Percentiles rank a stretch among this genome's conserved stretches.
phyloP scores from a whole-genome alignment of 768 basidiomycete genomes.

The Mycena rosella region DNA sequence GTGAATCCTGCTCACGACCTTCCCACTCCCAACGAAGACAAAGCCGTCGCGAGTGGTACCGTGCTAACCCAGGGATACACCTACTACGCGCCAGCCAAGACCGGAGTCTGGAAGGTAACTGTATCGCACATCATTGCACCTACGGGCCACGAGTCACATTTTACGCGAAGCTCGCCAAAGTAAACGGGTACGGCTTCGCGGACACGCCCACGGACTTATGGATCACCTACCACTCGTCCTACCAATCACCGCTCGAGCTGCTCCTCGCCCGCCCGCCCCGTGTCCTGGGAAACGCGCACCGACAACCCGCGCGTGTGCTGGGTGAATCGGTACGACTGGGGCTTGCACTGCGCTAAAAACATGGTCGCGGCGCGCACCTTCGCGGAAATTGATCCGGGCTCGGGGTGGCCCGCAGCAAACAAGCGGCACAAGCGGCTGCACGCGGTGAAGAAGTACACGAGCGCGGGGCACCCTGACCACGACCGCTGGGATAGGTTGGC shows the following conservation, averaged over 20 bases:
- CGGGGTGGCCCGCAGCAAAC: constrained; percentile 32
- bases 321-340: constrained; percentile 36
- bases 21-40: constrained; percentile 21
- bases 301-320: constrained; percentile 17
- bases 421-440: constrained; percentile 12
- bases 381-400: constrained; percentile 23
- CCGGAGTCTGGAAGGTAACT: constrained; percentile 36
- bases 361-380: constrained; percentile 11
- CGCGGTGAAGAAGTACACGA: neutral
- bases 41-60: constrained; percentile 10
- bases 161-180: constrained; percentile 14
- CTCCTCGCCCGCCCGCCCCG: constrained; percentile 19
- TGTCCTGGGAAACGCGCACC: constrained; percentile 15
- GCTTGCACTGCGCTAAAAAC: constrained; percentile 2
- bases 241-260: constrained; percentile 23
- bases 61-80: constrained; percentile 16
- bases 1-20: constrained; percentile 10
- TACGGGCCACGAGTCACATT: no score
- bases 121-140: neutral
- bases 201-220: constrained; percentile 17
- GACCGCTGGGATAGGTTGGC: constrained; percentile 27
- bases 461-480: constrained; percentile 22
- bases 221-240: constrained; percentile 34
- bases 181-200: constrained; percentile 26
- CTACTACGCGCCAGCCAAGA: constrained; percentile 29